phyloP scores from a whole-genome alignment of 805 yeast genomes.

The Saccharomycopsis capsularis region DNA sequence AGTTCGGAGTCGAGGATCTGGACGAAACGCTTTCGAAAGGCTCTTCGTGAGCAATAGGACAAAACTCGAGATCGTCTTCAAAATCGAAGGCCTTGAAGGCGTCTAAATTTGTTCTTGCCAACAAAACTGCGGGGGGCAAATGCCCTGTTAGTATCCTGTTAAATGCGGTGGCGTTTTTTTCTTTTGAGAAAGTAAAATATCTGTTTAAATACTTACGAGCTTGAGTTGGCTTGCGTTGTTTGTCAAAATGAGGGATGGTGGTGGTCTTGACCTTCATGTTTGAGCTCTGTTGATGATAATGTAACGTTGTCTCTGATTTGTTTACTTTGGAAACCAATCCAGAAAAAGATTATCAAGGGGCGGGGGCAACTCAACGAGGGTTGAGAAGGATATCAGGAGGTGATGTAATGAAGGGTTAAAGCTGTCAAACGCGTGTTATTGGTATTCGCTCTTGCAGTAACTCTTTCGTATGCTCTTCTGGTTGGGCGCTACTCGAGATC shows the following conservation, averaged over 20 bases:
- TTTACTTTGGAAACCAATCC: too few relatives aligned
- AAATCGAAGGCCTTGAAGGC: conserved; percentile 62
- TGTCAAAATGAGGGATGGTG: not conserved
- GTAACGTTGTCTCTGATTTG: too few relatives aligned
- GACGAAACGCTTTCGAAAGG: not conserved
- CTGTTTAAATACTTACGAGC: not conserved
- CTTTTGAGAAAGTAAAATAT: not conserved
- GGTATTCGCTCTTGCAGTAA: too few relatives aligned
- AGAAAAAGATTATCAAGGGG: too few relatives aligned
- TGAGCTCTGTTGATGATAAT: too few relatives aligned
- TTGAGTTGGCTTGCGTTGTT: not conserved
- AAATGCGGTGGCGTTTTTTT: too few relatives aligned
- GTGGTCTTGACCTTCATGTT: not conserved
- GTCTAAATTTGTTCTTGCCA: conserved; percentile 45
- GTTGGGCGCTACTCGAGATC: too few relatives aligned
- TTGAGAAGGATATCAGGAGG: too few relatives aligned
- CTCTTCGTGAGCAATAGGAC: conserved; percentile 33
- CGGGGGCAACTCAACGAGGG: too few relatives aligned
- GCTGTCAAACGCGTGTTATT: too few relatives aligned
- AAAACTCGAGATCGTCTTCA: conserved; percentile 68
- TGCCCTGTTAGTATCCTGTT: not conserved
- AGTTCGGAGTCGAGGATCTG: conserved; percentile 15
- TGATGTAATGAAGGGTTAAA: too few relatives aligned
- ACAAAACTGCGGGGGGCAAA: conserved; percentile 4
- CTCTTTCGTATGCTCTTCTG: too few relatives aligned